Evolutionary conservation across 352 stramenopile species (phyloP).

Genomic region (Phytophthora colocasiae): DNA sequence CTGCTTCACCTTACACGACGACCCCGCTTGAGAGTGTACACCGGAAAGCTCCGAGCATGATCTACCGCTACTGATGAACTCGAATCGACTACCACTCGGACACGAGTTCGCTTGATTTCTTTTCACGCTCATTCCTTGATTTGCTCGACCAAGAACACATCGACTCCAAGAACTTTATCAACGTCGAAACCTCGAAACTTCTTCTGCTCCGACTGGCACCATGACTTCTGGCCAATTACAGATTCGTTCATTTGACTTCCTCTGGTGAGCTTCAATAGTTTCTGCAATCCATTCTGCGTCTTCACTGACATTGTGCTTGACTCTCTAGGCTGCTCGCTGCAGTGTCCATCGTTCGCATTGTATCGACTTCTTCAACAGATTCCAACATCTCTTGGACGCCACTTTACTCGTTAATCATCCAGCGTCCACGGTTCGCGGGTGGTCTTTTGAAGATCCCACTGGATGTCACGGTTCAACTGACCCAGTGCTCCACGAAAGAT

Average conservation of each 20-base stretch:
- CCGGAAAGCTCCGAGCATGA: background rate
- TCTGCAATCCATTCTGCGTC: background rate
- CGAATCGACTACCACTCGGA: too few species aligned
- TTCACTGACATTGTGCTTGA: background rate
- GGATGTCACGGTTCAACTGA: slow-evolving; percentile 4
- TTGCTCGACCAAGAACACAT: slow-evolving; percentile 19
- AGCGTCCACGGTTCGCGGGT: slow-evolving; percentile 13
- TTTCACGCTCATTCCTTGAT: slow-evolving; percentile 14
- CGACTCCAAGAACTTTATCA: background rate
- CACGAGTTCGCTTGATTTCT: background rate
- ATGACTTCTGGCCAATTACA: slow-evolving; percentile 25
- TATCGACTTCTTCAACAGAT: background rate
- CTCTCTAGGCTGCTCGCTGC: slow-evolving; percentile 13
- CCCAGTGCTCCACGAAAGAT: slow-evolving; percentile 7
- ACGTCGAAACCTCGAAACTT: background rate
- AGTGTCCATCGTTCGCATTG: slow-evolving; percentile 4
- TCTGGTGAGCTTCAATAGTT: slow-evolving; percentile 12
- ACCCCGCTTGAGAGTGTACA: background rate
- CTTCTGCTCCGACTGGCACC: background rate
- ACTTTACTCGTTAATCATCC: slow-evolving; percentile 7
- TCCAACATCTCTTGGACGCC: background rate
- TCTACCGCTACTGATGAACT: too few species aligned
- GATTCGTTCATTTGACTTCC: slow-evolving; percentile 2
- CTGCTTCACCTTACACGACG: too few species aligned
- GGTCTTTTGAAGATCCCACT: background rate